Base-by-base conservation (phyloP, 768 basidiomycete genomes). In the Tylopilus subfusipes region DNA sequence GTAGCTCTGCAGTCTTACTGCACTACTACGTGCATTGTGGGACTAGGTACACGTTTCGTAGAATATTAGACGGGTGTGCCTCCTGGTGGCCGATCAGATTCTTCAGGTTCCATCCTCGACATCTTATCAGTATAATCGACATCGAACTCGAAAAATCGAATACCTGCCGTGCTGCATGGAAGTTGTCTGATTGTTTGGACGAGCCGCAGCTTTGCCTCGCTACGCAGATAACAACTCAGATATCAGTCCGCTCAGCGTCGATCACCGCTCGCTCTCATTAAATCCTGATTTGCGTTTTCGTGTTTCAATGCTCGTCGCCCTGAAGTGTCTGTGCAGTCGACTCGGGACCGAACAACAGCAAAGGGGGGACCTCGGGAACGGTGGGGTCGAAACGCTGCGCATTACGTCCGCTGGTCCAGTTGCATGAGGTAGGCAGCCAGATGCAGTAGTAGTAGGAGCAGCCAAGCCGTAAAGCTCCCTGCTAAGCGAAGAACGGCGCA, bases 181-280 rank as follows among this genome's bases (percentile, higher is more conserved):
- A 38, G 38, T 19, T 3, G 8, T 22, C 21, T 40, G 39, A 21
- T 21, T 38, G 39, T 21, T 13, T 21, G 13, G 21, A 22, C n/a
- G 38, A n/a, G n/a, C 5, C 10, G 2, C n/a, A n/a, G n/a, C n/a
- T 24, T 16, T 6, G 31, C 44, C n/a, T 38, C 12, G 33, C 54
- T 14, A 34, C 14, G 25, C 19, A 8, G 24, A 38, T 5, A 25
- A 6, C 30, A 48, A 19, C 48, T 42, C 55, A 50, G 59, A 58
- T 65, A 58, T 13, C 5, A n/a, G 29, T 63, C 58, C 54, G 52
- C 54, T 54, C 54, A 18, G 52, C 43, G 49, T 24, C 42, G 49
- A 49, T 62, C 34, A 42, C 34, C 43, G 45, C 54, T 49, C 16
- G 45, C 43, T 42, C 39, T 38, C 30, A 47, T 50, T 50, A 44